Conservation (phyloP, 2,329 filamentous ascomycete genomes). For the Claviceps humidiphila region DNA sequence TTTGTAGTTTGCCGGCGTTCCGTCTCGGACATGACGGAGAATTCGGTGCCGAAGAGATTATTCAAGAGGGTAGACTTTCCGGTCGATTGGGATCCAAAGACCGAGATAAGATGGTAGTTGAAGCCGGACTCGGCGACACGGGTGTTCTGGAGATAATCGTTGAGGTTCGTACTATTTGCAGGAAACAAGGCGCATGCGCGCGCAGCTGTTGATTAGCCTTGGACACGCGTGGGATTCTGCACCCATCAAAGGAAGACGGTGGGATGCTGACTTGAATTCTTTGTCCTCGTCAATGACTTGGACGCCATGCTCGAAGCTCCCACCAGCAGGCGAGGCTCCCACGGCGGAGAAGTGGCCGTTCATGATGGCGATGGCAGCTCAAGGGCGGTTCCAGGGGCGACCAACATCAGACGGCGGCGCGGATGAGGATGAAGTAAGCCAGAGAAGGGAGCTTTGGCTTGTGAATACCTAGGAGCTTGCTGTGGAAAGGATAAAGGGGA, state of each 20-base stretch:
- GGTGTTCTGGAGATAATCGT: slow-evolving; percentile 67
- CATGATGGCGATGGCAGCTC: slow-evolving; percentile 30
- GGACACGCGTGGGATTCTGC: not conserved
- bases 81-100: slow-evolving; percentile 96
- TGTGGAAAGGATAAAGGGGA: too few species aligned
- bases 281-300: slow-evolving; percentile 91
- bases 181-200: slow-evolving; percentile 1
- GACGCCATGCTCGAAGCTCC: slow-evolving; percentile 80
- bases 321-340: slow-evolving; percentile 48
- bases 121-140: slow-evolving; percentile 80
- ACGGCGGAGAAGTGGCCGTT: slow-evolving; percentile 72
- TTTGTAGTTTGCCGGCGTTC: slow-evolving; percentile 95
- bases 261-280: slow-evolving; percentile 70
- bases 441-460: not conserved
- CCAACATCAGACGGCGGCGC: slow-evolving; percentile 1
- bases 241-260: not conserved
- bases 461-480: not conserved
- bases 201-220: not conserved
- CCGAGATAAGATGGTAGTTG: slow-evolving; percentile 98
- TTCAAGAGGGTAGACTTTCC: slow-evolving; percentile 97
- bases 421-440: not conserved
- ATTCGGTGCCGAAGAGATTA: slow-evolving; percentile 86
- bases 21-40: slow-evolving; percentile 94
- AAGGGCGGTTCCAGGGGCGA: not conserved
- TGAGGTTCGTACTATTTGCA: slow-evolving; percentile 52